These are phyloP conservation scores for Agrocybe praecox DNA, from an alignment of 768 basidiomycete species.

Conservation along the genomic window DNA sequence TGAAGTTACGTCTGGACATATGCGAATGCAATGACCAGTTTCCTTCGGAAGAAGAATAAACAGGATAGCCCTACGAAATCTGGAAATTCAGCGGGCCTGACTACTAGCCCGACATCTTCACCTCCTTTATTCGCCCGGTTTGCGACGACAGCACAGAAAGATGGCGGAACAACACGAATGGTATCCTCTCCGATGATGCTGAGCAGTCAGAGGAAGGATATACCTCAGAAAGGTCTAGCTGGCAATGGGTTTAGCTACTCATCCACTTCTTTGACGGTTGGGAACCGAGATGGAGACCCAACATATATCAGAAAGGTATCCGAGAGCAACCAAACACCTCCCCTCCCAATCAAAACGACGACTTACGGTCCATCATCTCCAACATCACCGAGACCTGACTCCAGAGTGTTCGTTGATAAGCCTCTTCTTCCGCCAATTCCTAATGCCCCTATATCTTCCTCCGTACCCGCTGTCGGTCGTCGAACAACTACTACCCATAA, in stretches of 20 bases:
- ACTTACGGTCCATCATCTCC: background rate
- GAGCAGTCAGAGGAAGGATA: slow-evolving; percentile 26
- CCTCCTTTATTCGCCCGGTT: slow-evolving; percentile 47
- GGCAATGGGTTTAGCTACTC: slow-evolving; percentile 14
- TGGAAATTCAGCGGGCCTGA: slow-evolving; percentile 19
- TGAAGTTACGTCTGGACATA: slow-evolving; percentile 1
- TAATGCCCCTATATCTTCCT: slow-evolving; percentile 13
- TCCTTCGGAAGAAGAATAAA: slow-evolving; percentile 55
- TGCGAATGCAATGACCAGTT: slow-evolving; percentile 48
- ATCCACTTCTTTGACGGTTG: slow-evolving; percentile 17
- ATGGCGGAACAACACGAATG: slow-evolving; percentile 23
- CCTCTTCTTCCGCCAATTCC: slow-evolving; percentile 25
- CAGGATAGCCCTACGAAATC: slow-evolving; percentile 22
- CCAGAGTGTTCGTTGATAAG: slow-evolving; percentile 25
- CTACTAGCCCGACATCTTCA: slow-evolving; percentile 18
- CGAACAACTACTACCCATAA: slow-evolving; percentile 9
- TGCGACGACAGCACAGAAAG: slow-evolving; percentile 26
- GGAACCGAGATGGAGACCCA: slow-evolving; percentile 16
- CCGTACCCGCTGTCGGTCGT: slow-evolving; percentile 9
- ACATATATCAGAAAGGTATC: slow-evolving; percentile 7
- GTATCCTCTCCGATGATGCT: slow-evolving; percentile 43
- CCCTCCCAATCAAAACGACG: background rate
- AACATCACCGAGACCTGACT: slow-evolving; percentile 14
- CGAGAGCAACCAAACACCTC: slow-evolving; percentile 4
- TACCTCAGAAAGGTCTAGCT: slow-evolving; percentile 10